Percentiles rank a stretch among this genome's conserved stretches.
These are phyloP conservation scores for Mimosa pudica DNA, from an alignment of 306 rosid genomes.

Conservation along the genomic window DNA sequence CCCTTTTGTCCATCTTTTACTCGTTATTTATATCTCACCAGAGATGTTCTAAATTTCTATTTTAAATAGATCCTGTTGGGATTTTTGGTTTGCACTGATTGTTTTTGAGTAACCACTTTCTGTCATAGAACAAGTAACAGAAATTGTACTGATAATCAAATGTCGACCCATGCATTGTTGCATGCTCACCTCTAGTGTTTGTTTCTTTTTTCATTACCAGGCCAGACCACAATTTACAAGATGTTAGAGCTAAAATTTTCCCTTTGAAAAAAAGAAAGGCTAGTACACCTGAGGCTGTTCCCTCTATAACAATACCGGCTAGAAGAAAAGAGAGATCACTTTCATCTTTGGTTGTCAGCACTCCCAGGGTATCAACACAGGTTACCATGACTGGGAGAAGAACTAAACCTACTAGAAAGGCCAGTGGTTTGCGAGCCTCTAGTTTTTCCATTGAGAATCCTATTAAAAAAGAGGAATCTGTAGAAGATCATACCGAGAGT, in stretches of 20 bases:
- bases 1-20: not conserved
- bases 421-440: conserved; percentile 49
- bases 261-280: conserved; percentile 56
- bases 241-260: conserved; percentile 68
- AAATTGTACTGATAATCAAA: not conserved
- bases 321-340: conserved; percentile 74
- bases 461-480: conserved; percentile 47
- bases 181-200: conserved; percentile 14
- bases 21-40: not conserved
- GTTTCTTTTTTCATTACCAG: conserved; percentile 41
- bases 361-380: conserved; percentile 63
- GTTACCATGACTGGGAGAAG: conserved; percentile 61
- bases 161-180: conserved; percentile 6
- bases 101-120: conserved; percentile 13
- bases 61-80: not conserved
- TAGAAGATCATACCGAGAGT: conserved; percentile 48
- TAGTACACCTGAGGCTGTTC: conserved; percentile 47
- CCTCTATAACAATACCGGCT: conserved; percentile 47
- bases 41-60: not conserved
- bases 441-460: conserved; percentile 53
- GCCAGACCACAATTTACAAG: conserved; percentile 70
- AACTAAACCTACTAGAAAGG: conserved; percentile 61
- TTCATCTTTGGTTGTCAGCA: conserved; percentile 69
- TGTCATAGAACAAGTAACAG: conserved; percentile 5
- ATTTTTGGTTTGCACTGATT: not conserved